A percentile compares a stretch with the other conserved stretches of the same genome.
phyloP scores from a whole-genome alignment of 352 stramenopile genomes.

The Phytophthora syringae region DNA sequence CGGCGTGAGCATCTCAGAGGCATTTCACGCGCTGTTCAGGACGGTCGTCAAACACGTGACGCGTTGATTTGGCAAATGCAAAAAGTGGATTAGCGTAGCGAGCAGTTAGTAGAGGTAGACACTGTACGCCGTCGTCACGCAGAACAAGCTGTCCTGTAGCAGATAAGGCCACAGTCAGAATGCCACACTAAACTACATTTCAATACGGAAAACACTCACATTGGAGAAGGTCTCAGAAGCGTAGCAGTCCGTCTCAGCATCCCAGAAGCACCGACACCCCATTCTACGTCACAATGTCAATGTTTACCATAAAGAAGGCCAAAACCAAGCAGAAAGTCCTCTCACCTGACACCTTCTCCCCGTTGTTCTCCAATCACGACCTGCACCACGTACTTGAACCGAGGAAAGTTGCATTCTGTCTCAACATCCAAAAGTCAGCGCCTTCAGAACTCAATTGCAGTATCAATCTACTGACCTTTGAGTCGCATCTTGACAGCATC shows the following conservation, averaged over 20 bases:
- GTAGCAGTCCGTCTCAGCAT: slow-evolving; percentile 90
- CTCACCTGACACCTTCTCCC: slow-evolving; percentile 82
- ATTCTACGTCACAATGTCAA: slow-evolving; percentile 51
- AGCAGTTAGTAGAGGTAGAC: slow-evolving; percentile 85
- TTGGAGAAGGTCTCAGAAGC: slow-evolving; percentile 91
- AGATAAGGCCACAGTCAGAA: too few relatives aligned
- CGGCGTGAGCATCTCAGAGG: slow-evolving; percentile 84
- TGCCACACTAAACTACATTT: too few relatives aligned
- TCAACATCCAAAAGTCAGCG: not conserved
- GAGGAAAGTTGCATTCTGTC: slow-evolving; percentile 68
- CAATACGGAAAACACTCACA: slow-evolving; percentile 38
- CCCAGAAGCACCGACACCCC: slow-evolving; percentile 92
- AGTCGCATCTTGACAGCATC: slow-evolving; percentile 85
- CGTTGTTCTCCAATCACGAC: slow-evolving; percentile 91
- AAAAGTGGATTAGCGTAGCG: slow-evolving; percentile 4
- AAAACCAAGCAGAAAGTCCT: not conserved
- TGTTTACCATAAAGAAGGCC: too few relatives aligned
- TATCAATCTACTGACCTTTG: slow-evolving; percentile 53
- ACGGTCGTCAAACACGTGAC: slow-evolving; percentile 55
- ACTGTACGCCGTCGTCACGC: slow-evolving; percentile 87
- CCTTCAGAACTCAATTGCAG: not conserved
- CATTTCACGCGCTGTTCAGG: slow-evolving; percentile 86
- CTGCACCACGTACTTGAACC: slow-evolving; percentile 93
- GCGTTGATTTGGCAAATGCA: slow-evolving; percentile 17
- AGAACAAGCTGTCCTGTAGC: slow-evolving; percentile 89